Conservation (phyloP, 805 yeast species). For the Saturnispora kantuleensis region DNA sequence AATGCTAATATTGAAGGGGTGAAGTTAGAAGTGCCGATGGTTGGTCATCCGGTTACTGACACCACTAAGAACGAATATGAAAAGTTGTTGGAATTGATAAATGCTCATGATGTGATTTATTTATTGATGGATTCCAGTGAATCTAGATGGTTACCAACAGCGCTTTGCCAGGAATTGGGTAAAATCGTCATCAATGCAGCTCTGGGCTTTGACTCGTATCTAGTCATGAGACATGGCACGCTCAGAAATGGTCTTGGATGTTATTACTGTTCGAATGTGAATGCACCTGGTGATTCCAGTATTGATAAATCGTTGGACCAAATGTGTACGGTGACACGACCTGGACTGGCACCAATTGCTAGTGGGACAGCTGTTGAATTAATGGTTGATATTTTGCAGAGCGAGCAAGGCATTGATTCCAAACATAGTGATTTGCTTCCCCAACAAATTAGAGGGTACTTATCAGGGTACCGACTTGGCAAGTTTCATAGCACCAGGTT, state of each 20-base stretch:
- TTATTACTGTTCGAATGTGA: conserved; percentile 91
- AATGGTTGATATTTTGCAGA: conserved; percentile 46
- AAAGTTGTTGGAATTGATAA: conserved; percentile 41
- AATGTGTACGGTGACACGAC: conserved; percentile 97
- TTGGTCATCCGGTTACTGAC: conserved; percentile 74
- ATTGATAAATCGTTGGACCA: conserved; percentile 87
- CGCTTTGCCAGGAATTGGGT: conserved; percentile 53
- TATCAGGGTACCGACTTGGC: conserved; percentile 53
- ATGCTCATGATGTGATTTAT: conserved; percentile 66
- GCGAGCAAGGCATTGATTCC: neutral
- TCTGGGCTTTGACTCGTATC: conserved; percentile 83
- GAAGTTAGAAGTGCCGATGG: conserved; percentile 82
- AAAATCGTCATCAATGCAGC: conserved; percentile 89
- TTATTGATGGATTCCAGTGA: conserved; percentile 91
- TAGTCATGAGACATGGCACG: conserved; percentile 90
- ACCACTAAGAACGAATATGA: conserved; percentile 44
- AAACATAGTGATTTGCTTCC: conserved; percentile 33
- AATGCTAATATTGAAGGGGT: conserved; percentile 57
- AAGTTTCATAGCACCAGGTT: conserved; percentile 67
- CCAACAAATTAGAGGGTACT: conserved; percentile 86
- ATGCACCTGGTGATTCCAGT: conserved; percentile 86
- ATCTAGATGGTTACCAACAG: conserved; percentile 95
- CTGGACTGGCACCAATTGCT: conserved; percentile 89
- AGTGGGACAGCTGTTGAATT: conserved; percentile 81
- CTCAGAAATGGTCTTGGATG: conserved; percentile 52